Evolutionary conservation across 176 grass and related monocot species (phyloP).

Genomic region (Bromus sterilis): DNA sequence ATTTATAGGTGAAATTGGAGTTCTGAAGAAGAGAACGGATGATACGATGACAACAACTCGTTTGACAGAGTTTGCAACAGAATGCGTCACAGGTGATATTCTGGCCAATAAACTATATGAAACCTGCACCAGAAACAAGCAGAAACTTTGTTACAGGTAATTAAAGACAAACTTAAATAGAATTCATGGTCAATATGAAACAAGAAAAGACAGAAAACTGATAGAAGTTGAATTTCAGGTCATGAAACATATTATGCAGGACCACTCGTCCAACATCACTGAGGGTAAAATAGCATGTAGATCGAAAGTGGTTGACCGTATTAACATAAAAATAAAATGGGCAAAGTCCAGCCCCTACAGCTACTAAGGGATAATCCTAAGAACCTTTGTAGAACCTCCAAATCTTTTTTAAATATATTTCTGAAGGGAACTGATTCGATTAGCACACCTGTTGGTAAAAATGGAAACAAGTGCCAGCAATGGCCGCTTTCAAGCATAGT

Average conservation of each 20-base stretch:
- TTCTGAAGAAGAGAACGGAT: slow-evolving; percentile 77
- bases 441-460: slow-evolving; percentile 82
- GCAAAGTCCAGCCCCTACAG: not conserved
- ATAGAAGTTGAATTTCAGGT: not conserved
- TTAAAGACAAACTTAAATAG: not conserved
- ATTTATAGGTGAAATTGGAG: slow-evolving; percentile 70
- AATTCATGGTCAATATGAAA: not conserved
- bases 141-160: not conserved
- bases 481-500: slow-evolving; percentile 49
- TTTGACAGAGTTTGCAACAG: slow-evolving; percentile 76
- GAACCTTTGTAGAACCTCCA: not conserved
- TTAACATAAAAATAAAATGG: not conserved
- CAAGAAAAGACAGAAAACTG: not conserved
- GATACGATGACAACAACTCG: slow-evolving; percentile 72
- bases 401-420: not conserved
- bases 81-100: slow-evolving; percentile 75
- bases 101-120: slow-evolving; percentile 79
- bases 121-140: slow-evolving; percentile 42
- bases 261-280: not conserved
- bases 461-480: slow-evolving; percentile 83
- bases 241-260: not conserved
- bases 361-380: not conserved
- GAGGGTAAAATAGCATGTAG: not conserved
- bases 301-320: not conserved
- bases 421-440: not conserved